Base-by-base conservation (phyloP, 805 yeast genomes). In the Candida ulmi region DNA sequence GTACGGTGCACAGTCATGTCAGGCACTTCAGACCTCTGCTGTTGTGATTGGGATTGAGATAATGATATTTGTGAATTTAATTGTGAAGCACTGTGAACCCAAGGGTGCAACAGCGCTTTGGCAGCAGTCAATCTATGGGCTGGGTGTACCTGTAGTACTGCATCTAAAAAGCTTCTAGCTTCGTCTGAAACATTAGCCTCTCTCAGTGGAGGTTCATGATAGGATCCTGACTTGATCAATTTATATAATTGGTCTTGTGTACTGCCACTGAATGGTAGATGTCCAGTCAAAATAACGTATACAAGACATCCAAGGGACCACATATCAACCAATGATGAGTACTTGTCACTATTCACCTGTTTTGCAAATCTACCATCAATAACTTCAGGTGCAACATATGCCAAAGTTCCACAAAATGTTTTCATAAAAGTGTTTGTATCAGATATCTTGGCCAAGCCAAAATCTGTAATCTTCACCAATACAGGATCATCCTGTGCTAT, bases 221-320 rank as follows among this genome's bases (percentile, higher is more conserved):
- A 91, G 21, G 83, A 77, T 1, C 96, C 98, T 12, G 71, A 62
- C 38, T 75, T 71, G 35, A 93, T 90, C 51, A 84, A 83, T 42
- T 73, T 72, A 61, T 86, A 86, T 52, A 93, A 66, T 44, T 85
- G 84, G 13, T 85, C 90, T 54, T 91, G 98, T 0, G 96, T 87
- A 38, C 81, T 74, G 1, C 97, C 97, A 58, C 91, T 88, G 59
- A 93, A 93, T 8, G 99, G 99, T 44, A 91, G 67, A 69, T 88
- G 96, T 0, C 93, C 91, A 0, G 99, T 91, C 39, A 93, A 61
- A 18, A 91, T 78, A 4, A 93, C 99, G 64, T 88, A 93, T 1
- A 88, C 83, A 21, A 93, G 65, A 61, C 99, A 93, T 0, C 99
- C 99, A 41, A 93, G 71, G 2, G 97, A 88, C 99, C 99, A 93